Percentiles rank a stretch among this genome's conserved stretches.
phyloP scores from a whole-genome alignment of 1,284 basidiomycete genomes.

The Trametes hirsuta region DNA sequence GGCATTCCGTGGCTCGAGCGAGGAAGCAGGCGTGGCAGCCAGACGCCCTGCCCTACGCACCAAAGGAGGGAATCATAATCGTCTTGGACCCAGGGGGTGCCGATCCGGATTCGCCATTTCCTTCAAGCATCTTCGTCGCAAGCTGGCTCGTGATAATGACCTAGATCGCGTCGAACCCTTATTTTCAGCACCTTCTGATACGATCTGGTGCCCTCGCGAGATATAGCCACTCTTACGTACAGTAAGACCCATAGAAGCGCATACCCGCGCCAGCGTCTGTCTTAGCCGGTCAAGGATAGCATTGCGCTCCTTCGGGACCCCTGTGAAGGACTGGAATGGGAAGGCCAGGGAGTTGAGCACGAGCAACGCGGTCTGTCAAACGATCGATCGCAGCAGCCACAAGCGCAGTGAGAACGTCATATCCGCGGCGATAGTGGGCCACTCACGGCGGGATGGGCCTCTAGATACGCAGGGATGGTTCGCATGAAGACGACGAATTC shows the following conservation, averaged over 20 bases:
- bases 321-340: conserved; percentile 55
- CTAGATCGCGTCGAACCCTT: conserved; percentile 38
- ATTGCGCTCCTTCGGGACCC: conserved; percentile 41
- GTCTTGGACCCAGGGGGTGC: conserved; percentile 66
- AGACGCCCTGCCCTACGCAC: conserved; percentile 41
- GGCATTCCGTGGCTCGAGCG: conserved; percentile 6
- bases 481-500: conserved; percentile 64
- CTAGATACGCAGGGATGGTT: conserved; percentile 51
- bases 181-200: conserved; percentile 23
- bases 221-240: conserved; percentile 40
- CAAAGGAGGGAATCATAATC: conserved; percentile 65
- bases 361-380: conserved; percentile 54
- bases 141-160: conserved; percentile 70
- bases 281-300: conserved; percentile 55
- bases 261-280: conserved; percentile 52
- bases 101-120: conserved; percentile 61
- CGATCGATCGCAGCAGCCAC: conserved; percentile 10
- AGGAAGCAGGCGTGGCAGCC: neutral
- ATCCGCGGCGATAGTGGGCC: conserved; percentile 19
- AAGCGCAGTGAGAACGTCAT: conserved; percentile 6
- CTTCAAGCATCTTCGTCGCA: conserved; percentile 63
- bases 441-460: conserved; percentile 50
- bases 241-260: conserved; percentile 52
- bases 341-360: conserved; percentile 70
- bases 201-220: conserved; percentile 18